Evolutionary conservation across 2,329 filamentous ascomycete genomes (phyloP).

Genomic region (Corniculantispora saksenae): DNA sequence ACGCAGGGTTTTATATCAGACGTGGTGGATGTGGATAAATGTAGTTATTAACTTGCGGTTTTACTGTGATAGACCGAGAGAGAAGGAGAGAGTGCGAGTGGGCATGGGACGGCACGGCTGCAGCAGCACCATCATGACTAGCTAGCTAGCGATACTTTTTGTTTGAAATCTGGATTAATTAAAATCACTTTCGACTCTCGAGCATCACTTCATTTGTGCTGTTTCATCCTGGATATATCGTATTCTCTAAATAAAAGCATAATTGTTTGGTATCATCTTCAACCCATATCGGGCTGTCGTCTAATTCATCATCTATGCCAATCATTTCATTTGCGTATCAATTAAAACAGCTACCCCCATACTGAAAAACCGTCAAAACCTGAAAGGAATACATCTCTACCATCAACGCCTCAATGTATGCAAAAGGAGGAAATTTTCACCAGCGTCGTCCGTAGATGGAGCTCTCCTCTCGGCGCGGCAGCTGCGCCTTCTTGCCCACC

Average conservation of each 20-base stretch:
- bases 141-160: conserved; percentile 15
- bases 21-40: neutral
- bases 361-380: no score
- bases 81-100: no score
- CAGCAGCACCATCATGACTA: conserved; percentile 3
- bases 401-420: neutral
- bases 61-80: neutral
- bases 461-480: conserved; percentile 35
- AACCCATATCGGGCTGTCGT: neutral
- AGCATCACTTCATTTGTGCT: no score
- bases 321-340: neutral
- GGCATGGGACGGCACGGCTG: no score
- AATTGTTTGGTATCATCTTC: neutral
- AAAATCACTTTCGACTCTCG: neutral
- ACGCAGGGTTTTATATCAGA: neutral
- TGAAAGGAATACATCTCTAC: neutral
- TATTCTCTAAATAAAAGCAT: conserved; percentile 4
- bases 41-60: neutral
- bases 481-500: conserved; percentile 30
- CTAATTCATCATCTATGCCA: neutral
- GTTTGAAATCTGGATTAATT: neutral
- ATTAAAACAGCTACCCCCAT: neutral
- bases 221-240: neutral
- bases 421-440: conserved; percentile 27
- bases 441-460: conserved; percentile 45